Evolutionary conservation across 306 rosid species (phyloP).

Genomic region (Vigna unguiculata): DNA sequence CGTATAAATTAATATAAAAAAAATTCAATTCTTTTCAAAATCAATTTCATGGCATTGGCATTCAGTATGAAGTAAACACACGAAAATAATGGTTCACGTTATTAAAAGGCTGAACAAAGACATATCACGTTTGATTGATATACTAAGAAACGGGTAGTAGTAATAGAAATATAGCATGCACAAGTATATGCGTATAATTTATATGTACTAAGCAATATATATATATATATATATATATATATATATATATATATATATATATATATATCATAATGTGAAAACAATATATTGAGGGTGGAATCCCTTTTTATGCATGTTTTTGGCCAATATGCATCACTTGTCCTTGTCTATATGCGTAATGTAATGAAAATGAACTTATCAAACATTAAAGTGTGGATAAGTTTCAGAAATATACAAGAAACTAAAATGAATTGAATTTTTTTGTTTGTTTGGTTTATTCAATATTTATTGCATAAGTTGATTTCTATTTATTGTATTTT

Average conservation of each 20-base stretch:
- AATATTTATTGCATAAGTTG: too few relatives aligned
- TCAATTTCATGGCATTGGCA: not conserved
- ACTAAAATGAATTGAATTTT: too few relatives aligned
- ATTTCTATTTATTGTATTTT: too few relatives aligned
- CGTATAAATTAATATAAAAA: too few relatives aligned
- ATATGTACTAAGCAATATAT: too few relatives aligned
- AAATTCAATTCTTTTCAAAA: too few relatives aligned
- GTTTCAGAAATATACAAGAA: not conserved
- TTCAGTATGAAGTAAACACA: not conserved
- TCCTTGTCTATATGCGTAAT: not conserved
- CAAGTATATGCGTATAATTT: too few relatives aligned
- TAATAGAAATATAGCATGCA: not conserved
- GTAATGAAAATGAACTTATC: not conserved
- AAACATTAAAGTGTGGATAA: not conserved
- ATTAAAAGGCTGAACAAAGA: constrained; percentile 10
- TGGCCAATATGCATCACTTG: constrained; percentile 8
- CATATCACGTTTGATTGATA: not conserved
- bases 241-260: too few relatives aligned
- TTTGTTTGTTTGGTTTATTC: too few relatives aligned
- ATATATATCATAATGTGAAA: not conserved
- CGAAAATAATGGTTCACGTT: not conserved
- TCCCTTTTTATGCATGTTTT: constrained; percentile 12
- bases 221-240: too few relatives aligned
- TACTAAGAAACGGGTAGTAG: not conserved
- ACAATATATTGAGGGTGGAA: constrained; percentile 20